Evolutionary conservation across 345 rosid genomes (phyloP).

Genomic region (Citrus sinensis): DVS_A1.0 CM039161.1:24233001-24233500

Average conservation of each 20-base stretch:
- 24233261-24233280: constrained; percentile 22
- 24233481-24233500: not conserved
- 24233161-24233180: constrained; percentile 50
- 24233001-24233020: not conserved
- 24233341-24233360: constrained; percentile 42
- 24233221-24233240: constrained; percentile 49
- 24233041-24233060: not conserved
- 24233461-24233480: not conserved
- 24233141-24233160: constrained; percentile 46
- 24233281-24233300: constrained; percentile 34
- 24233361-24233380: constrained; percentile 39
- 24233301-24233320: constrained; percentile 52
- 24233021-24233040: not conserved
- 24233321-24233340: constrained; percentile 48
- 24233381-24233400: constrained; percentile 45
- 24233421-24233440: constrained; percentile 64
- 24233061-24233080: not conserved
- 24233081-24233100: not conserved
- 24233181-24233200: constrained; percentile 54
- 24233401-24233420: constrained; percentile 56
- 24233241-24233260: constrained; percentile 42
- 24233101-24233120: not conserved
- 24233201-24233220: constrained; percentile 47
- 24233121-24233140: constrained; percentile 30
- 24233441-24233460: constrained; percentile 27